Conservation (phyloP, 176 grass and related monocot genomes). For the Calamus simplicifolius region DNA sequence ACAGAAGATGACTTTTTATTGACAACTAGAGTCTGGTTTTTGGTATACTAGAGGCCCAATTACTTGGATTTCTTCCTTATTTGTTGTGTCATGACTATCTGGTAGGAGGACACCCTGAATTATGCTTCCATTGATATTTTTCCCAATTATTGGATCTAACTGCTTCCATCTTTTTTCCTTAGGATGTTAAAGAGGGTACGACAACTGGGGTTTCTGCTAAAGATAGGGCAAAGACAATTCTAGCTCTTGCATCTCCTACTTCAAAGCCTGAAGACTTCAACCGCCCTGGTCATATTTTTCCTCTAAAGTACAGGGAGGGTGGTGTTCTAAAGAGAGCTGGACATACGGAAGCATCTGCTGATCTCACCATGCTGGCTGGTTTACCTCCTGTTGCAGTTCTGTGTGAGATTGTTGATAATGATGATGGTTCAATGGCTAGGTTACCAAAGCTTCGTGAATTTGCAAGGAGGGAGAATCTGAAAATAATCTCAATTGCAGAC, state of each 20-base stretch:
- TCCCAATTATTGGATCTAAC: background rate
- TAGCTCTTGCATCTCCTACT: constrained; percentile 52
- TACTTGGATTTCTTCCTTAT: no score
- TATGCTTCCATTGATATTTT: no score
- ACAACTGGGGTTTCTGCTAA: constrained; percentile 89
- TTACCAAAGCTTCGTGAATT: constrained; percentile 73
- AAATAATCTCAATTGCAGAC: constrained; percentile 83
- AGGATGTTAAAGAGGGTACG: constrained; percentile 92
- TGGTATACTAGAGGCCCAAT: no score
- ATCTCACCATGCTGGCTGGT: constrained; percentile 79
- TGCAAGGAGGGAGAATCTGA: constrained; percentile 75
- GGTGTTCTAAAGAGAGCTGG: constrained; percentile 94
- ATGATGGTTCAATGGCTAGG: constrained; percentile 92
- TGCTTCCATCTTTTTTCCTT: constrained; percentile 10
- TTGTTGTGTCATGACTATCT: no score
- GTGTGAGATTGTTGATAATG: constrained; percentile 81
- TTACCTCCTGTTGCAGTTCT: constrained; percentile 64
- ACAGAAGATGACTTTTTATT: no score
- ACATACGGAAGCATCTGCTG: constrained; percentile 92
- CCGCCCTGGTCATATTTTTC: constrained; percentile 85
- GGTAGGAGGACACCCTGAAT: no score
- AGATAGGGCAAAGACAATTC: constrained; percentile 65
- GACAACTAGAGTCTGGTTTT: no score
- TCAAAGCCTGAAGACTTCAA: constrained; percentile 84
- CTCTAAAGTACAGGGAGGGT: constrained; percentile 92